Evolutionary conservation across 805 yeast genomes (phyloP).

Genomic region (Saccharomyces jurei): DNA sequence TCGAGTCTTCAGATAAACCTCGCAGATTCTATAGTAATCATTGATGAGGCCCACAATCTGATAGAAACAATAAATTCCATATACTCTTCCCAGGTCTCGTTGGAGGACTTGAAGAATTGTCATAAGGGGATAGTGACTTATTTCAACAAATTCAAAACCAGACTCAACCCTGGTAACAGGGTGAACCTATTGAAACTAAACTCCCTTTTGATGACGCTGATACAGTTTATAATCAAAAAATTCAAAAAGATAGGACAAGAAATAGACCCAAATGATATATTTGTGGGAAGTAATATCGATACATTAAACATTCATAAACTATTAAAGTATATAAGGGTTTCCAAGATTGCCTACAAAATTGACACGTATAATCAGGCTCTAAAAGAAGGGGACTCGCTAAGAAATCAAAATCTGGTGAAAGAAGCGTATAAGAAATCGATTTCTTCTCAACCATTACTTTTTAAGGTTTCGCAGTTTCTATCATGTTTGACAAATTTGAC

Average conservation of each 20-base stretch:
- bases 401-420: constrained; percentile 6
- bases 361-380: constrained; percentile 52
- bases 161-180: constrained; percentile 64
- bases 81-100: constrained; percentile 52
- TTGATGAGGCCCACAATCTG: constrained; percentile 90
- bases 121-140: constrained; percentile 47
- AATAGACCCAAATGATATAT: constrained; percentile 44
- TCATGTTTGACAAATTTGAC: constrained; percentile 64
- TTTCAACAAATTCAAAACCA: constrained; percentile 48
- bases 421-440: constrained; percentile 2
- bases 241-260: constrained; percentile 45
- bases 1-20: constrained; percentile 50
- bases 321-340: constrained; percentile 50
- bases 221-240: constrained; percentile 36
- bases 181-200: constrained; percentile 57
- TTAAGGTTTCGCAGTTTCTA: constrained; percentile 58
- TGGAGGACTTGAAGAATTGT: constrained; percentile 40
- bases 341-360: constrained; percentile 78
- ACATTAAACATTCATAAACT: constrained; percentile 60
- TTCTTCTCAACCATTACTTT: constrained; percentile 44
- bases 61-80: constrained; percentile 67
- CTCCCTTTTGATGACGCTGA: constrained; percentile 46
- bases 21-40: constrained; percentile 58
- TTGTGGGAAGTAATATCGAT: constrained; percentile 56
- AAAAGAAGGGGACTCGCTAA: background rate